Conservation (phyloP, 495 filamentous ascomycete species). For the Penicillium cosmopolitanum region DNA sequence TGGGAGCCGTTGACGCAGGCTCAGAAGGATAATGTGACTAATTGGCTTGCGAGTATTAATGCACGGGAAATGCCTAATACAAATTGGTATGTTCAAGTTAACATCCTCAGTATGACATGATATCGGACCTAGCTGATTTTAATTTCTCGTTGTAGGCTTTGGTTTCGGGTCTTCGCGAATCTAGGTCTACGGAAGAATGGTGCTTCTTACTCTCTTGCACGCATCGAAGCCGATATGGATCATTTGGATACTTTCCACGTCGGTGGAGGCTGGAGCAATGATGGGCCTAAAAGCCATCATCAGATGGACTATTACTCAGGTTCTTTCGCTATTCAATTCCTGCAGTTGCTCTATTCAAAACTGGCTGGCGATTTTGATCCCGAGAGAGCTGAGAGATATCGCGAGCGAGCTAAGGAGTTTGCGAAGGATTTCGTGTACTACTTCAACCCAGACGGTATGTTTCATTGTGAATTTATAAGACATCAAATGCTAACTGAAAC, state of each 20-base stretch:
- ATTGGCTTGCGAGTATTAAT: slow-evolving; percentile 74
- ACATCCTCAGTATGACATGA: neutral
- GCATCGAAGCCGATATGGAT: slow-evolving; percentile 72
- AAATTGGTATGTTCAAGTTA: slow-evolving; percentile 27
- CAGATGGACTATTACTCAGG: slow-evolving; percentile 87
- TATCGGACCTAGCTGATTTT: neutral
- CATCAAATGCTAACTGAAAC: neutral
- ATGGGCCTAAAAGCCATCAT: slow-evolving; percentile 74
- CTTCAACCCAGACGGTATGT: slow-evolving; percentile 64
- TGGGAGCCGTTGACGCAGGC: slow-evolving; percentile 63
- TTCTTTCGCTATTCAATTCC: slow-evolving; percentile 10
- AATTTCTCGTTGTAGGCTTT: slow-evolving; percentile 46
- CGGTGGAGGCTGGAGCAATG: slow-evolving; percentile 78
- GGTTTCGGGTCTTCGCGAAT: slow-evolving; percentile 84
- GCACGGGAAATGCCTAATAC: slow-evolving; percentile 70
- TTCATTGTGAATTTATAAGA: neutral
- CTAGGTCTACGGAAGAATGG: slow-evolving; percentile 73
- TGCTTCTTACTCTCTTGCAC: slow-evolving; percentile 64
- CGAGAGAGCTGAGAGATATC: slow-evolving; percentile 68
- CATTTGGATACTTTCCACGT: slow-evolving; percentile 80
- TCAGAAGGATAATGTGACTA: slow-evolving; percentile 63
- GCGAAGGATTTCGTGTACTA: slow-evolving; percentile 76
- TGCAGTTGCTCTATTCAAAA: slow-evolving; percentile 37
- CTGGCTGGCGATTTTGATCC: slow-evolving; percentile 70
- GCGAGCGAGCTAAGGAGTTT: slow-evolving; percentile 63